Percentiles rank a stretch among this genome's conserved stretches.
phyloP scores from a whole-genome alignment of 176 grass and related monocot species.

The Eleusine coracana region DNA sequence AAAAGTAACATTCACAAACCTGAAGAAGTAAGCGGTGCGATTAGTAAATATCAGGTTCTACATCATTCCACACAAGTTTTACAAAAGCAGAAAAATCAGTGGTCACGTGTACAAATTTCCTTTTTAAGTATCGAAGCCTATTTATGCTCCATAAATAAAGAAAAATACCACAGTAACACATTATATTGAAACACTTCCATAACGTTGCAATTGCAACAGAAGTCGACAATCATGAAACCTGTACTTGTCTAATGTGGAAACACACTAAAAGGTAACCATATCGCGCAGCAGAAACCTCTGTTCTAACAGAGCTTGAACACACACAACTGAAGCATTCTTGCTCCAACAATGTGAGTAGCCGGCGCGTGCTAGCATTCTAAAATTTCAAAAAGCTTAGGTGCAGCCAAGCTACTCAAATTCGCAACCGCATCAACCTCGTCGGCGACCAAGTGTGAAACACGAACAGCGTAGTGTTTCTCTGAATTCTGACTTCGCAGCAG shows the following conservation, averaged over 20 bases:
- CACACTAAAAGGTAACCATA: not conserved
- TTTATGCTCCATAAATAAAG: not conserved
- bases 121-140: not conserved
- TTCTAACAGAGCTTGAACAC: not conserved
- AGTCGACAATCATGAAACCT: constrained; percentile 3
- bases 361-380: not conserved
- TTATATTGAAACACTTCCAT: not conserved
- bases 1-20: constrained; percentile 87
- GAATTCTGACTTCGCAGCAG: not conserved
- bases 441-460: not conserved
- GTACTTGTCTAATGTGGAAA: not conserved
- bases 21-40: constrained; percentile 33
- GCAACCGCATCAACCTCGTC: not conserved
- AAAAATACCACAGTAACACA: not conserved
- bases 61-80: not conserved
- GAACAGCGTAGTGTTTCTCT: not conserved
- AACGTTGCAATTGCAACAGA: not conserved
- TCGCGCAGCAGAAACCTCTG: not conserved
- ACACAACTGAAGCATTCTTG: not conserved
- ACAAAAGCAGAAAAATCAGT: not conserved
- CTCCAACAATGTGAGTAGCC: constrained; percentile 1
- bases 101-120: not conserved
- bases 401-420: not conserved
- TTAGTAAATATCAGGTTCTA: constrained; percentile 1
- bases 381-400: not conserved